Conservation (phyloP, 257 asterid species). For the Fraxinus quadrangulata region DNA sequence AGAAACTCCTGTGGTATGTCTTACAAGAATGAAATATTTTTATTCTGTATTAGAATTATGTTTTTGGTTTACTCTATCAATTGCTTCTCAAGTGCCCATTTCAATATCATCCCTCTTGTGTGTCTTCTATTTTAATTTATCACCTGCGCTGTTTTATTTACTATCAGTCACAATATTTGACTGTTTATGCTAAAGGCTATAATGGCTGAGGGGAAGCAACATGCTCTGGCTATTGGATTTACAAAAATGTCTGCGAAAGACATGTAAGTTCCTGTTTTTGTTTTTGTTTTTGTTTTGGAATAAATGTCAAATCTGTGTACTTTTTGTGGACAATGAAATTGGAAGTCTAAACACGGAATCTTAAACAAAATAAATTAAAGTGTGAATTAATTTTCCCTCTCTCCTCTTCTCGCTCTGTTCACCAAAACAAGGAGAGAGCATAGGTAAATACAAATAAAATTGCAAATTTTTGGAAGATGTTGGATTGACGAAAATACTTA, state of each 20-base stretch:
- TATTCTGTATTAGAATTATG: constrained; percentile 14
- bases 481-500: background rate
- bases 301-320: constrained; percentile 1
- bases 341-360: background rate
- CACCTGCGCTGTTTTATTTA: constrained; percentile 6
- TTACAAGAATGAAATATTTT: constrained; percentile 16
- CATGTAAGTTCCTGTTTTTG: constrained; percentile 59
- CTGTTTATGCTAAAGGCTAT: constrained; percentile 61
- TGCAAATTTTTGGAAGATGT: background rate
- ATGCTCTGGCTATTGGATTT: constrained; percentile 97
- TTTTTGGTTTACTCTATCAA: background rate
- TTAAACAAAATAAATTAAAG: too few species aligned
- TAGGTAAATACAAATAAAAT: background rate
- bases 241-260: constrained; percentile 97
- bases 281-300: constrained; percentile 13
- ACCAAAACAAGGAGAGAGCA: background rate
- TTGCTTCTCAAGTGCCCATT: background rate
- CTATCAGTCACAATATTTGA: constrained; percentile 1
- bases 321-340: background rate
- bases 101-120: background rate
- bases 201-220: constrained; percentile 99
- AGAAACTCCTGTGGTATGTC: constrained; percentile 90
- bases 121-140: background rate
- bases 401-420: background rate
- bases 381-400: background rate